Conservation (phyloP, 306 rosid species). For the Castanea sativa region DNA sequence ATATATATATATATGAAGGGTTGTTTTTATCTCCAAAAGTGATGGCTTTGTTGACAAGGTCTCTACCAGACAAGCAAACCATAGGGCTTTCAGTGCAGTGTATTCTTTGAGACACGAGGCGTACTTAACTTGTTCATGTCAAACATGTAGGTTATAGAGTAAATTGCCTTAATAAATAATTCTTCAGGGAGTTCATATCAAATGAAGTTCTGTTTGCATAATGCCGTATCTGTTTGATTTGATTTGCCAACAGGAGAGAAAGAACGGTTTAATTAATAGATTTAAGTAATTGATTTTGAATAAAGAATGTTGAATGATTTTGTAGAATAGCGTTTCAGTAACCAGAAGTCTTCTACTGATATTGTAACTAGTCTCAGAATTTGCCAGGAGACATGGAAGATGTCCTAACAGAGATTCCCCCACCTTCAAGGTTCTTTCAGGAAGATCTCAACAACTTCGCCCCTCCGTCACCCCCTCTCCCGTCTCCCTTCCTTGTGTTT, state of each 20-base stretch:
- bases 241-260: not conserved
- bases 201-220: not conserved
- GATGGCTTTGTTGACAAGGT: not conserved
- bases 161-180: not conserved
- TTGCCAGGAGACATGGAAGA: conserved; percentile 58
- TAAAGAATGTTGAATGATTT: not conserved
- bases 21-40: too few relatives aligned
- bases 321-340: not conserved
- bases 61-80: not conserved
- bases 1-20: too few relatives aligned
- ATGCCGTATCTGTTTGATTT: not conserved
- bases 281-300: not conserved
- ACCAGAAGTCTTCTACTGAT: not conserved
- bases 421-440: conserved; percentile 72
- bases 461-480: conserved; percentile 52
- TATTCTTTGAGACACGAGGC: not conserved
- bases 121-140: not conserved
- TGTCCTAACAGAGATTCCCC: conserved; percentile 73
- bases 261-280: not conserved
- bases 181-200: not conserved
- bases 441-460: conserved; percentile 84
- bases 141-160: not conserved
- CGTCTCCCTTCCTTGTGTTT: conserved; percentile 64
- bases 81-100: not conserved
- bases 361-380: not conserved